These are phyloP conservation scores for Pontederia paniculata DNA, from an alignment of 176 grass and related monocot species.

Conservation along the genomic window DNA sequence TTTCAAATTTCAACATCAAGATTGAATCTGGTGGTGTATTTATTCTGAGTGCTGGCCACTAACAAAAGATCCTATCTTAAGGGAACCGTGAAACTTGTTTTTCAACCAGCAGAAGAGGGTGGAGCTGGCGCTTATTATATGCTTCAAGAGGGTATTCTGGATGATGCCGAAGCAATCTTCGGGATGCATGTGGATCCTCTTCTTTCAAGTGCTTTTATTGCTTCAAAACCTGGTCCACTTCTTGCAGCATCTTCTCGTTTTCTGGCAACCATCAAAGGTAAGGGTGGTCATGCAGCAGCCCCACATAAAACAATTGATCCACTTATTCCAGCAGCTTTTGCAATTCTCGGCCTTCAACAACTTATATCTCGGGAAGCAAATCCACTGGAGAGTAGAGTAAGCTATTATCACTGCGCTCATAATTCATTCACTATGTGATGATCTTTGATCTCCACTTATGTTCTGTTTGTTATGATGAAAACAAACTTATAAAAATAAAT, in stretches of 20 bases:
- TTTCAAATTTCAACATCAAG: no score
- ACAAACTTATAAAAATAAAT: no score
- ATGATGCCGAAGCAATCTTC: conserved; percentile 46
- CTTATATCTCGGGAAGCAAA: conserved; percentile 50
- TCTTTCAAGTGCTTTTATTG: conserved; percentile 24
- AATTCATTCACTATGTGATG: neutral
- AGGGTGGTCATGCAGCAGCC: conserved; percentile 56
- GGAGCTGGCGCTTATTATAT: conserved; percentile 53
- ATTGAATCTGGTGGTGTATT: no score
- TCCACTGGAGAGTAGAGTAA: conserved; percentile 51
- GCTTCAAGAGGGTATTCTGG: conserved; percentile 38
- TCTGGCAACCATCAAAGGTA: conserved; percentile 38
- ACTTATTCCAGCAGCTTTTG: conserved; percentile 24
- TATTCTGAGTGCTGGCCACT: no score
- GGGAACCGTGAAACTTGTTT: conserved; percentile 74
- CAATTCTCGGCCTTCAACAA: conserved; percentile 50
- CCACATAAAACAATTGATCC: conserved; percentile 45
- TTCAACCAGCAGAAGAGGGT: conserved; percentile 72
- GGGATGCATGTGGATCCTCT: conserved; percentile 29
- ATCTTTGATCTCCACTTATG: no score
- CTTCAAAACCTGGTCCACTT: conserved; percentile 39
- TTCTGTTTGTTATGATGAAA: no score
- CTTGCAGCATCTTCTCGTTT: conserved; percentile 55
- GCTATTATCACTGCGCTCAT: neutral
- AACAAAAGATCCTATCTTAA: neutral